Percentiles rank a stretch among this genome's conserved stretches.
Conservation (phyloP, 371 early-diverging fungal genomes). For the Mucor piriformis region DNA sequence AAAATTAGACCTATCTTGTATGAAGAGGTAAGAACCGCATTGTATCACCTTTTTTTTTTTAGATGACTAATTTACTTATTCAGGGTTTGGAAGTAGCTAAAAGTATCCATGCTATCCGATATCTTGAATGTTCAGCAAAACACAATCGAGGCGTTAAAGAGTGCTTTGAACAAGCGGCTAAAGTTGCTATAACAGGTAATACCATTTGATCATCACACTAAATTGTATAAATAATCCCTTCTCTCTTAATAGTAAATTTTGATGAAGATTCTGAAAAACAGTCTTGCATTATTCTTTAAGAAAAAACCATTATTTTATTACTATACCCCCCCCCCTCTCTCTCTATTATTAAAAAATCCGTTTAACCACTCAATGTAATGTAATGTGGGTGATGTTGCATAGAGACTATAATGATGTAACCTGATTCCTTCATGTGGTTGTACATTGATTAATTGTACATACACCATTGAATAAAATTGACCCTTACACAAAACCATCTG, state of each 20-base stretch:
- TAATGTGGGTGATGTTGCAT: background rate
- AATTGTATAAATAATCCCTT: background rate
- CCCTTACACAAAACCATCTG: background rate
- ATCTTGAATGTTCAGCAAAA: constrained; percentile 60
- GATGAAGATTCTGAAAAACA: background rate
- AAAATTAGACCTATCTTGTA: constrained; percentile 40
- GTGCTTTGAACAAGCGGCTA: constrained; percentile 58
- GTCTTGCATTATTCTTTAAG: background rate
- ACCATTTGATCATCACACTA: constrained; percentile 4
- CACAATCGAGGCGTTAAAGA: constrained; percentile 57
- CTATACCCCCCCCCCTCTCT: background rate
- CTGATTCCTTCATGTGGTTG: background rate
- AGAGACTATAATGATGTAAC: background rate
- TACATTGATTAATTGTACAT: background rate
- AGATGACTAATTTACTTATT: background rate
- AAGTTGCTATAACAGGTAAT: constrained; percentile 45
- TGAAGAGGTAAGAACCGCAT: constrained; percentile 40
- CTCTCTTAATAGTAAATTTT: background rate
- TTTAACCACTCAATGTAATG: too few species aligned
- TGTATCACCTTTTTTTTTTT: background rate
- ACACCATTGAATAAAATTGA: background rate
- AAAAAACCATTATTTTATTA: background rate
- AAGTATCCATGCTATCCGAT: constrained; percentile 50
- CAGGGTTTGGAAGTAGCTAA: constrained; percentile 52
- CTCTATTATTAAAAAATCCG: background rate